These are phyloP conservation scores for Quercus alba DNA, from an alignment of 306 rosid genomes.

Conservation along the genomic window DNA sequence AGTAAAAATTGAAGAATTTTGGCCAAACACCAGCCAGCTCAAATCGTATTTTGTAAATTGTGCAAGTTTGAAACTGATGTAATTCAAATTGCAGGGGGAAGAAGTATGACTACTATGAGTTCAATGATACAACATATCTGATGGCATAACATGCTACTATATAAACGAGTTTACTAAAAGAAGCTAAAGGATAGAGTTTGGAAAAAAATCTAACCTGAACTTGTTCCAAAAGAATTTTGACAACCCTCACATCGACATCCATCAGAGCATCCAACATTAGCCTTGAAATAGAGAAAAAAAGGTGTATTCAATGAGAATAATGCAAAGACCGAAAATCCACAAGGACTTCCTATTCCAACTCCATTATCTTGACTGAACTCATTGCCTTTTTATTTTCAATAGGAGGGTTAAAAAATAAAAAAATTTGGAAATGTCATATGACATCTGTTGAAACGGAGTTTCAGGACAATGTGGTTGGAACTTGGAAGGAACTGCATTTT, in stretches of 20 bases:
- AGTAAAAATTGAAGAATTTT: background rate
- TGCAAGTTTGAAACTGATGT: too few relatives aligned
- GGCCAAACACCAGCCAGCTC: too few relatives aligned
- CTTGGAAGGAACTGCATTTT: background rate
- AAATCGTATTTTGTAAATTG: too few relatives aligned
- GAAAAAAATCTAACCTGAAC: conserved; percentile 13
- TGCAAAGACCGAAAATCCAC: background rate
- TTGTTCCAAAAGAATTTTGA: conserved; percentile 30
- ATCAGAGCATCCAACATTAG: conserved; percentile 28
- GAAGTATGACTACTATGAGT: background rate
- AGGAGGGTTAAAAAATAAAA: background rate
- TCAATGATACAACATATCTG: background rate
- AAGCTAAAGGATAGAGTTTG: background rate
- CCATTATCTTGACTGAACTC: background rate
- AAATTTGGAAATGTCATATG: background rate
- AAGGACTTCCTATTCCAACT: background rate
- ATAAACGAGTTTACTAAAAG: background rate
- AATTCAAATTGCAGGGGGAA: background rate
- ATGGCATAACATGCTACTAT: background rate
- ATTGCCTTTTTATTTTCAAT: background rate
- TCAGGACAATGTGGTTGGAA: background rate
- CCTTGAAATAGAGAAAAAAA: conserved; percentile 12
- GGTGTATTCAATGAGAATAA: background rate
- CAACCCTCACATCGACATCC: conserved; percentile 36
- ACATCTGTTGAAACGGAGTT: background rate